Percentiles rank a stretch among this genome's conserved stretches.
phyloP scores from a whole-genome alignment of 148 eudicot genomes.

The Mesembryanthemum crystallinum region DNA sequence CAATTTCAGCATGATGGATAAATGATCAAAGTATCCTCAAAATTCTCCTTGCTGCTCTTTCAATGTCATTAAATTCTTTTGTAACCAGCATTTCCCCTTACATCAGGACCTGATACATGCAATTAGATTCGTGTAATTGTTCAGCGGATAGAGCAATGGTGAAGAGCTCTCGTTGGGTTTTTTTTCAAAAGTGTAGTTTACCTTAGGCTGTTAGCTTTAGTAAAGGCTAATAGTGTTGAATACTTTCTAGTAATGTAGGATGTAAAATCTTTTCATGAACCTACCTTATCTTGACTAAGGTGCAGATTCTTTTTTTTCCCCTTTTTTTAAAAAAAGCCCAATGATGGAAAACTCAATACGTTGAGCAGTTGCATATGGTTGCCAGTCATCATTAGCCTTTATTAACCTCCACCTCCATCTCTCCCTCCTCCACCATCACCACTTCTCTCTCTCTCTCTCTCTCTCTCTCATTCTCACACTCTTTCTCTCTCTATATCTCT shows the following conservation, averaged over 20 bases:
- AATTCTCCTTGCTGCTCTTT: neutral
- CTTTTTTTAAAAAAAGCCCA: conserved; percentile 13
- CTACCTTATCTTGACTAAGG: too few species aligned
- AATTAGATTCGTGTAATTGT: too few species aligned
- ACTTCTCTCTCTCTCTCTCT: conserved; percentile 4
- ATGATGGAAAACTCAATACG: conserved; percentile 34
- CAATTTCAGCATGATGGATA: neutral
- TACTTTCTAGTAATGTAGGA: too few species aligned
- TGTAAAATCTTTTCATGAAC: neutral
- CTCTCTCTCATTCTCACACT: neutral
- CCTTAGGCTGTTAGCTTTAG: too few species aligned
- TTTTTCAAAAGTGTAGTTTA: too few species aligned
- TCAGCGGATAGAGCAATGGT: too few species aligned
- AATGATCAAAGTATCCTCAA: neutral
- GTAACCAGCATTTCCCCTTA: too few species aligned
- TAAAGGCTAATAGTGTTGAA: too few species aligned
- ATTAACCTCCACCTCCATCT: conserved; percentile 12
- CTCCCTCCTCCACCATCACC: neutral
- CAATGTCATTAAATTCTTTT: neutral
- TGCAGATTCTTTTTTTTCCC: too few species aligned
- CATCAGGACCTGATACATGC: too few species aligned
- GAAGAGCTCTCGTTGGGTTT: too few species aligned
- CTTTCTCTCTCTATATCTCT: neutral
- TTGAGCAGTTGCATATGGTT: conserved; percentile 36
- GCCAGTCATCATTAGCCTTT: conserved; percentile 22